These are phyloP conservation scores for Penicillium carneum DNA, from an alignment of 2,329 filamentous ascomycete genomes.

Conservation along the genomic window DNA sequence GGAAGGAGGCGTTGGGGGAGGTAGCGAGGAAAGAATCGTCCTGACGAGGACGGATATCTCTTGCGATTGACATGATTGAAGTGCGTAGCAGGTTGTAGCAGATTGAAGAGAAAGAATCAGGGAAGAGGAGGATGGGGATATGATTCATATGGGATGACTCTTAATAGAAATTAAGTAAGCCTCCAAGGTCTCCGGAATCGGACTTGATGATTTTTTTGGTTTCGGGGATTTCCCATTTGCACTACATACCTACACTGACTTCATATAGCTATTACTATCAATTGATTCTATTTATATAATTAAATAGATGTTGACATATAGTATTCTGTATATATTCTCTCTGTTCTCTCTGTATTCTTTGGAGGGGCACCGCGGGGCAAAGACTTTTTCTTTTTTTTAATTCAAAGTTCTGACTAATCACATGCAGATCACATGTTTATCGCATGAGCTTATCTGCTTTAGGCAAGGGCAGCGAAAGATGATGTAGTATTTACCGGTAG, in stretches of 20 bases:
- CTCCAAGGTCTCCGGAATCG: conserved; percentile 30
- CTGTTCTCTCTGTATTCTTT: neutral
- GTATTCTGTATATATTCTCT: neutral
- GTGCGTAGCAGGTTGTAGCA: neutral
- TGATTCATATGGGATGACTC: conserved; percentile 11
- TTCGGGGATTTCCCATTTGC: neutral
- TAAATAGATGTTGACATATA: neutral
- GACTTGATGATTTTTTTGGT: conserved; percentile 1
- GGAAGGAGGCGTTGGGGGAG: conserved; percentile 77
- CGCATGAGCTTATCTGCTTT: conserved; percentile 13
- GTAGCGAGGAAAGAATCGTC: conserved; percentile 67
- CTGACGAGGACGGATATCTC: conserved; percentile 45
- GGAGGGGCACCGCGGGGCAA: conserved; percentile 20
- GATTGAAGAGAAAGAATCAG: conserved; percentile 12
- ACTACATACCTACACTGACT: neutral
- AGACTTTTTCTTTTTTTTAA: neutral
- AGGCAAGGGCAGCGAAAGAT: neutral
- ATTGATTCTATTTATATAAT: neutral
- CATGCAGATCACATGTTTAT: conserved; percentile 3
- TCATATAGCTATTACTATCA: no score
- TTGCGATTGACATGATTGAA: conserved; percentile 43
- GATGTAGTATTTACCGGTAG: no score
- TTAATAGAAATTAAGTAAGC: conserved; percentile 33
- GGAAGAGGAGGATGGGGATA: conserved; percentile 22
- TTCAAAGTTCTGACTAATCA: conserved; percentile 5